Conservation (phyloP, 1,139 yeast genomes). For the Wickerhamiella pararugosa region DNA sequence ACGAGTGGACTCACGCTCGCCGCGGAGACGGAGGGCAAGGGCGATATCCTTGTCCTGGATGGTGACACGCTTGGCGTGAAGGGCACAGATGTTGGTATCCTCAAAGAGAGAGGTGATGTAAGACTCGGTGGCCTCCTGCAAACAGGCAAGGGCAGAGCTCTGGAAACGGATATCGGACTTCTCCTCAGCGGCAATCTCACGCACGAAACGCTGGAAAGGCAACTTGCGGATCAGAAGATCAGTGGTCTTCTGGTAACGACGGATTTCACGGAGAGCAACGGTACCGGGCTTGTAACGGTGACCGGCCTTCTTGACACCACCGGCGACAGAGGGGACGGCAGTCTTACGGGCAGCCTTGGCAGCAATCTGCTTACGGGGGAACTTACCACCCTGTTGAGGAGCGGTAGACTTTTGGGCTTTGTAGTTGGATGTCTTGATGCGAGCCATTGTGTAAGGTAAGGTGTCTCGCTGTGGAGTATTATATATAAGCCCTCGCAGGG, state of each 20-base stretch:
- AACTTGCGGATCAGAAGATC: constrained; percentile 93
- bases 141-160: constrained; percentile 97
- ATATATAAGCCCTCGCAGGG: no score
- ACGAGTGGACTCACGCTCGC: constrained; percentile 31
- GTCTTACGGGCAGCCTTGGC: constrained; percentile 99
- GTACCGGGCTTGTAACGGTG: constrained; percentile 99
- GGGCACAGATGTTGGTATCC: constrained; percentile 97
- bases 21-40: constrained; percentile 98
- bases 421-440: constrained; percentile 75
- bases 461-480: no score
- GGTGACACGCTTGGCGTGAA: constrained; percentile 98
- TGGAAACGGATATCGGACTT: constrained; percentile 97
- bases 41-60: constrained; percentile 99
- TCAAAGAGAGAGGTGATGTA: constrained; percentile 81
- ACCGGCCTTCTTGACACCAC: constrained; percentile 99
- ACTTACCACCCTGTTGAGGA: constrained; percentile 79
- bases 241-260: constrained; percentile 98
- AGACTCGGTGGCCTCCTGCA: constrained; percentile 98
- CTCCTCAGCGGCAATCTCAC: constrained; percentile 97
- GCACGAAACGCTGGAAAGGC: constrained; percentile 97
- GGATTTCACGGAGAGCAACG: constrained; percentile 97
- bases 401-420: constrained; percentile 66
- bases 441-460: constrained; percentile 48
- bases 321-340: constrained; percentile 52
- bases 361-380: constrained; percentile 98